These are phyloP conservation scores for Pythium chondricola DNA, from an alignment of 352 stramenopile genomes.

Conservation along the genomic window DNA sequence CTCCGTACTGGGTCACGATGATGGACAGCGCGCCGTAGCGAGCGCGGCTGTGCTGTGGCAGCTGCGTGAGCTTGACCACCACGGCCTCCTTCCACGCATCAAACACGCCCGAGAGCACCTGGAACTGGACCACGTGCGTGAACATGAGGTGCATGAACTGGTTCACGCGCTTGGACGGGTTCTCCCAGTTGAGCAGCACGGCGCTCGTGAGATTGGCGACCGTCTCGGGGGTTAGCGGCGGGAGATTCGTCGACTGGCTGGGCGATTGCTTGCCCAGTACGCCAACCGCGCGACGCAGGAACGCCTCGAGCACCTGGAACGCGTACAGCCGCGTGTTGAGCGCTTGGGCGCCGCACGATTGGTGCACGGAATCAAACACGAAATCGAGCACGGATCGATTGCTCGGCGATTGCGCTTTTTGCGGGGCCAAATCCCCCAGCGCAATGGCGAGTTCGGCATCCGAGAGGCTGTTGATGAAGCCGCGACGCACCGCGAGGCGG, in stretches of 20 bases:
- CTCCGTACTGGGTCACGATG: slow-evolving; percentile 40
- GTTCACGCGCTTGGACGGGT: slow-evolving; percentile 81
- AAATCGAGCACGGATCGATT: slow-evolving; percentile 34
- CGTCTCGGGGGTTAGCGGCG: slow-evolving; percentile 7
- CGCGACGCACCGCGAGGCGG: slow-evolving; percentile 60
- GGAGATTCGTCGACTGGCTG: neutral
- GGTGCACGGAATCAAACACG: slow-evolving; percentile 47
- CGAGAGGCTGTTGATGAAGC: slow-evolving; percentile 55
- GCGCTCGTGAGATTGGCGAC: slow-evolving; percentile 43
- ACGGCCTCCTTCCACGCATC: slow-evolving; percentile 42
- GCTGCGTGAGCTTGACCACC: slow-evolving; percentile 41
- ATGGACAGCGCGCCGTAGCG: slow-evolving; percentile 65
- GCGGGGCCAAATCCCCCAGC: neutral
- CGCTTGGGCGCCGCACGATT: slow-evolving; percentile 46
- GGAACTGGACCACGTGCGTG: slow-evolving; percentile 61
- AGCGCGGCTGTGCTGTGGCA: slow-evolving; percentile 52
- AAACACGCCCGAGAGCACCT: slow-evolving; percentile 32
- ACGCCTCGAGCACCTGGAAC: slow-evolving; percentile 78
- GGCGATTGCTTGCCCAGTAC: slow-evolving; percentile 25
- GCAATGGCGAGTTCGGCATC: slow-evolving; percentile 37
- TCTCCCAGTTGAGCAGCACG: slow-evolving; percentile 78
- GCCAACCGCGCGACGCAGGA: slow-evolving; percentile 50
- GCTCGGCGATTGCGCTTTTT: neutral
- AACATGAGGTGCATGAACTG: slow-evolving; percentile 85
- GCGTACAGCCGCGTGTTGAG: slow-evolving; percentile 71